A percentile compares a stretch with the other conserved stretches of the same genome.
These are phyloP conservation scores for Melampsora americana DNA, from an alignment of 1,284 basidiomycete genomes.

Conservation along the genomic window DNA sequence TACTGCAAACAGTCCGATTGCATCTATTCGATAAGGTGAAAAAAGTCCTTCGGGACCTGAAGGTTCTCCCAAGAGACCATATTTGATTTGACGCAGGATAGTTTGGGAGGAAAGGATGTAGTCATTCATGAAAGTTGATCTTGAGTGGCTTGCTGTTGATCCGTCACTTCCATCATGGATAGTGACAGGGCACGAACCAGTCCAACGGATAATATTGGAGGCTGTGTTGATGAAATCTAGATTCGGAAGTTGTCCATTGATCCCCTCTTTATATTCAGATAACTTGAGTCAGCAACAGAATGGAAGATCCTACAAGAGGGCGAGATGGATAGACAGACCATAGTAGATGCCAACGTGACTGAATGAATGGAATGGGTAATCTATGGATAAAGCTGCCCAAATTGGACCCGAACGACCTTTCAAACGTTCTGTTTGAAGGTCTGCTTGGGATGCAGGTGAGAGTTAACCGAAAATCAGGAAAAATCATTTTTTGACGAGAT, in stretches of 20 bases:
- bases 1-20: slow-evolving; percentile 81
- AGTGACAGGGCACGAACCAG: slow-evolving; percentile 55
- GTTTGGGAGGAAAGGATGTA: slow-evolving; percentile 65
- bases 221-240: slow-evolving; percentile 89
- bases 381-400: slow-evolving; percentile 91
- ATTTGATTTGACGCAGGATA: slow-evolving; percentile 64
- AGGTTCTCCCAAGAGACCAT: slow-evolving; percentile 65
- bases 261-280: slow-evolving; percentile 67
- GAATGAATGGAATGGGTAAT: slow-evolving; percentile 95
- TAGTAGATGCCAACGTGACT: slow-evolving; percentile 86
- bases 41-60: slow-evolving; percentile 57
- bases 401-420: slow-evolving; percentile 68
- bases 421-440: slow-evolving; percentile 65
- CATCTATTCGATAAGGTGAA: slow-evolving; percentile 81
- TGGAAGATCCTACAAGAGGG: not conserved
- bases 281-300: not conserved
- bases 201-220: slow-evolving; percentile 67
- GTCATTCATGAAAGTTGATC: not conserved
- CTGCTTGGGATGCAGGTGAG: no score
- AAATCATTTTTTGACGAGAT: slow-evolving; percentile 3
- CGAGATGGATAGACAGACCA: slow-evolving; percentile 60
- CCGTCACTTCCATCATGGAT: slow-evolving; percentile 1
- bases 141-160: not conserved
- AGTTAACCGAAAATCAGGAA: slow-evolving; percentile 3
- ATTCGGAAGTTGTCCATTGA: slow-evolving; percentile 91